A percentile compares a stretch with the other conserved stretches of the same genome.
These are phyloP conservation scores for Ceratobasidium sp. DNA, from an alignment of 1,284 basidiomycete species.

Conservation along the genomic window DNA sequence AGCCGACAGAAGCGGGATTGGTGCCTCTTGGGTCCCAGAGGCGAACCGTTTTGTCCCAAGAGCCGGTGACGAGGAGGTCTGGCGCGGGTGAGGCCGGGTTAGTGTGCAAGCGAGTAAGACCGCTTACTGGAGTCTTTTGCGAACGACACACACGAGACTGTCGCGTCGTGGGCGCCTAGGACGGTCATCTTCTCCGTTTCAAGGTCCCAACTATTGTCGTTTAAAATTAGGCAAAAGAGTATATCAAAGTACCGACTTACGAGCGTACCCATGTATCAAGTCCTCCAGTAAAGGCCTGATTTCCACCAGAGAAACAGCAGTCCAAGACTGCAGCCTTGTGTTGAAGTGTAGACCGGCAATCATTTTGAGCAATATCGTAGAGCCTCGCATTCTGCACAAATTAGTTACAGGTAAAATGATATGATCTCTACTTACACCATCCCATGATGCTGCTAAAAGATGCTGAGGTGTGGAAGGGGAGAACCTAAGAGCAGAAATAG, in stretches of 20 bases:
- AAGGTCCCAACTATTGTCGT: slow-evolving; percentile 60
- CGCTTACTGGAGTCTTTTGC: slow-evolving; percentile 61
- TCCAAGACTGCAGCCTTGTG: slow-evolving; percentile 77
- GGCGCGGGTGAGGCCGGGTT: slow-evolving; percentile 48
- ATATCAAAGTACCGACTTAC: slow-evolving; percentile 53
- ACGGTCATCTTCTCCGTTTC: slow-evolving; percentile 65
- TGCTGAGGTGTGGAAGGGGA: slow-evolving; percentile 80
- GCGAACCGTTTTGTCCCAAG: slow-evolving; percentile 89
- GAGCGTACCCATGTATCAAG: slow-evolving; percentile 75
- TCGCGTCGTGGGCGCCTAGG: slow-evolving; percentile 71
- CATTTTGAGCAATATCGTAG: slow-evolving; percentile 69
- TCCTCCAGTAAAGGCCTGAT: slow-evolving; percentile 74
- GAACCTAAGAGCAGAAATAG: slow-evolving; percentile 79
- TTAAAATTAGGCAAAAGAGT: not conserved
- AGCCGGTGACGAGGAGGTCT: slow-evolving; percentile 83
- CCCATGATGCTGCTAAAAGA: slow-evolving; percentile 86
- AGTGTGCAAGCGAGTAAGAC: slow-evolving; percentile 38
- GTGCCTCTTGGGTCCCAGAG: slow-evolving; percentile 81
- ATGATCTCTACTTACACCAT: slow-evolving; percentile 67
- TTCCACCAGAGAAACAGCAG: slow-evolving; percentile 66
- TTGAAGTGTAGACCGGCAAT: slow-evolving; percentile 76
- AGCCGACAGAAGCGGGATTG: slow-evolving; percentile 58
- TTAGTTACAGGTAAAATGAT: not conserved
- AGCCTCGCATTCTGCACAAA: slow-evolving; percentile 69
- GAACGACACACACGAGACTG: slow-evolving; percentile 69